phyloP scores from a whole-genome alignment of 495 filamentous ascomycete genomes.

The Annulohypoxylon maeteangense region DNA sequence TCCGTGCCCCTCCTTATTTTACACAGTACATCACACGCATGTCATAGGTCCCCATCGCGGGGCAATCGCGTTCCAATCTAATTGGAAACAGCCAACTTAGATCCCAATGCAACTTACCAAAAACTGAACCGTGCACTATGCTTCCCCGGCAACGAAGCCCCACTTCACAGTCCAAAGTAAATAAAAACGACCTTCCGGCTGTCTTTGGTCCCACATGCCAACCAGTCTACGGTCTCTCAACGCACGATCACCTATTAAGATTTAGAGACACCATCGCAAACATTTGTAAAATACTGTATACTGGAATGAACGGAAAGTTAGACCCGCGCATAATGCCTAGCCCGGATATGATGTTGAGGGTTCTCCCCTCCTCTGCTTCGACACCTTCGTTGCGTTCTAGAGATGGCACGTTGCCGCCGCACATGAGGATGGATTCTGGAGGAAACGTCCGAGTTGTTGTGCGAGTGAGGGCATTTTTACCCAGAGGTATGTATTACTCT shows the following conservation, averaged over 20 bases:
- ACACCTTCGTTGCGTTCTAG: constrained; percentile 78
- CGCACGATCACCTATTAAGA: constrained; percentile 31
- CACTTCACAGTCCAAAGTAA: constrained; percentile 22
- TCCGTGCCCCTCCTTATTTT: not conserved
- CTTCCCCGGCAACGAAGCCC: constrained; percentile 28
- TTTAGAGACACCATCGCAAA: constrained; percentile 51
- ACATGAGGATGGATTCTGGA: constrained; percentile 65
- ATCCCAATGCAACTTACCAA: not conserved
- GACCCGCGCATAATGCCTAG: constrained; percentile 59
- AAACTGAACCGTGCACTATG: not conserved
- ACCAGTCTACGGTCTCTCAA: constrained; percentile 42
- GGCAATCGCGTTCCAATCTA: constrained; percentile 10
- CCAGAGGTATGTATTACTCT: constrained; percentile 72
- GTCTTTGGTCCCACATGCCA: constrained; percentile 28
- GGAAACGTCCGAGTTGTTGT: constrained; percentile 97
- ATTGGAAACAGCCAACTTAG: not conserved
- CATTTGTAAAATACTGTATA: constrained; percentile 53
- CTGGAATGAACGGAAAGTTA: constrained; percentile 49
- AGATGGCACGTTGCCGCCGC: constrained; percentile 66
- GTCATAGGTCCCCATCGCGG: constrained; percentile 32
- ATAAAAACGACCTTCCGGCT: constrained; percentile 21
- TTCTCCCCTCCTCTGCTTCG: constrained; percentile 65
- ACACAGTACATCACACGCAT: not conserved
- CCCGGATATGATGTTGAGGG: constrained; percentile 33
- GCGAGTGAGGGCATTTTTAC: constrained; percentile 87